Base-by-base conservation (phyloP, 2,329 filamentous ascomycete genomes). In the Nothophaeocryptopus gaeumannii region DNA sequence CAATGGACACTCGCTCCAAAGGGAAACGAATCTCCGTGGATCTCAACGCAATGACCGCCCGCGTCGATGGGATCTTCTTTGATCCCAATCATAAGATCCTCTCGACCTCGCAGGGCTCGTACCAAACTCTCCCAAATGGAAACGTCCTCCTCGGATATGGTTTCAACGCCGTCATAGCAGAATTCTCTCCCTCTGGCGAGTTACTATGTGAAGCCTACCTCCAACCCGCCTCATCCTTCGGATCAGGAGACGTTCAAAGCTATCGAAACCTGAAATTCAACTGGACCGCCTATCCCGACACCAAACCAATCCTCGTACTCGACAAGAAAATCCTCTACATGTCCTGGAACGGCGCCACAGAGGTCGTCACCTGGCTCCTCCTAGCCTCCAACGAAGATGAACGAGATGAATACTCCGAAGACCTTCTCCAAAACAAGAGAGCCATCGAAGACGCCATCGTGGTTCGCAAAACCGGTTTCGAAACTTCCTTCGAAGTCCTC, bases 61-160 rank as follows among this genome's bases (percentile, higher is more conserved):
- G 50, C 8, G 53, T 69, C n/a, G 56, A 58, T 13, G 47, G 58
- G 30, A 50, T 55, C 3, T 66, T 63, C 55, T 42, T 47, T 14
- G 55, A 65, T 36, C 49, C 62, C 1, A 47, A 48, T 13, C 62
- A 4, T 62, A 55, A 58, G 4, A 67, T 80, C 13, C 64, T 72
- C 0, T 71, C 74, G 34, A 72, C 70, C 15, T 78, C 76, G 0
- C 75, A 78, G 54, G 76, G 75, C 2, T 75, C 71, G 39, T 75
- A 76, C 8, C 80, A 84, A 54, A 62, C 77, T 1, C 70, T 83
- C 0, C 72, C 74, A 0, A 75, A 76, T 45, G 74, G 74, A 35
- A 77, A 81, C 50, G 73, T 76, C 5, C 61, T 83, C 11, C 72
- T 83, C 16, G 78, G 78, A 47, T 83, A 78, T 74, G 79, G 80